Evolutionary conservation across 441 rosid species (phyloP), one percentile per base, ranked within the genome.

Genomic region (Populus hybrid): DNA sequence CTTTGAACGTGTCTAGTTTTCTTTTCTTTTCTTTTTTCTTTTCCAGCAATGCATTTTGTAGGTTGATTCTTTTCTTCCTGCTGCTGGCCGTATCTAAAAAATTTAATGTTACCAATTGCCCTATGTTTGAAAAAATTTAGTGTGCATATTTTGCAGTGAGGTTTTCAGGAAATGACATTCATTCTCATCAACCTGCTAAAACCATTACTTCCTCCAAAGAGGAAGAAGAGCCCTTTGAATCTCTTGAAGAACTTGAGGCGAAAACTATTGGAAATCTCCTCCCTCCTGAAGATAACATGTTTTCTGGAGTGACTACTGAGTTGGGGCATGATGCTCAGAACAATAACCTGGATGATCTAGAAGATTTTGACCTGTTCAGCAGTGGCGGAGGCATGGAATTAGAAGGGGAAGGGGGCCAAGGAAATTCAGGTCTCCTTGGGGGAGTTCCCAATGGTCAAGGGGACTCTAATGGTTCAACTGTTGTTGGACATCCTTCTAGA

Each of bases 231-330:
- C 86, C 87, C 68, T 80, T 86, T 75, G 92, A 86, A 79, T 89
- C 93, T 64, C 82, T 89, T 82, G 88, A 90, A 86, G 93, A 92
- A 83, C 82, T 92, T 64, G 93, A 92, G 83, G 92, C 94, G 20
- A 92, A 85, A 82, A 89, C 93, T 74, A 90, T 92, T 38, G 94
- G 92, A 31, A 88, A 92, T 82, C 97, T 92, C 79, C 97, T 92
- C 67, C 97, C 97, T 10, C 76, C 84, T 72, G 94, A 92, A n/a
- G 97, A 92, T 68, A 93, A 90, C 70, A 82, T 92, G 78, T n/a
- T n/a, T n/a, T n/a, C n/a, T n/a, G n/a, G n/a, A n/a, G n/a, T n/a
- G n/a, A n/a, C n/a, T n/a, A n/a, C n/a, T n/a, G n/a, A n/a, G n/a
- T n/a, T n/a, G n/a, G n/a, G n/a, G n/a, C n/a, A n/a, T n/a, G n/a